Base-by-base conservation (phyloP, 257 asterid species). In the Cruciata laevipes region DNA sequence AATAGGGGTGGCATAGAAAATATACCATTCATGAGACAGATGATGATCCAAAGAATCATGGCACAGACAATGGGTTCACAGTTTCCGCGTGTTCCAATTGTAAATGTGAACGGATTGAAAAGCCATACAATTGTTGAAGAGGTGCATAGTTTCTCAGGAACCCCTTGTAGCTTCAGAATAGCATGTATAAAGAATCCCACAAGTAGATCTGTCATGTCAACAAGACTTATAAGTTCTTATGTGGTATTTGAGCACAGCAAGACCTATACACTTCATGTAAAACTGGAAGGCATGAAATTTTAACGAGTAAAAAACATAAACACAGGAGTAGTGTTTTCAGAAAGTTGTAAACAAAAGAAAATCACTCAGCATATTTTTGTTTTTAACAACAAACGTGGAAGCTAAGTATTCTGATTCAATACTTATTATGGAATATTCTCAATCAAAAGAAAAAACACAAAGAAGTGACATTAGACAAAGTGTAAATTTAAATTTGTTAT, bases 61-160 rank as follows among this genome's bases (percentile, higher is more conserved):
- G 96, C 89, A 74, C 96, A 88, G 63, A 93, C 78, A 65, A 90
- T 69, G 53, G 96, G 97, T 74, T 93, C 97, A 68, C 97, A 93
- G 80, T 93, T 93, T 55, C 99, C 97, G 31, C 99, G 97, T 20
- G 99, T 90, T 74, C 99, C 99, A 68, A 93, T 88, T 8, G 97
- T 90, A 82, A 93, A 88, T 77, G 99, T 93, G 79, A 93, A 93
- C 17, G 97, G 99, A 72, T 90, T 93, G 79, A 93, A 86, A 77
- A 93, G 89, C 97, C 99, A 93, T 33, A 85, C 82, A 83, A 81
- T 83, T n/a, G 86, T 81, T 0, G 90, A 84, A 69, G 79, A 83
- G 61, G 78, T 74, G 78, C 88, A 78, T 6, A 86, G 67, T 71
- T 88, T 85, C 69, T 85, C 89, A 25, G 94, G 92, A 63, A 93